These are phyloP conservation scores for Phtheirospermum japonicum DNA, from an alignment of 257 asterid species.

Conservation along the genomic window DNA sequence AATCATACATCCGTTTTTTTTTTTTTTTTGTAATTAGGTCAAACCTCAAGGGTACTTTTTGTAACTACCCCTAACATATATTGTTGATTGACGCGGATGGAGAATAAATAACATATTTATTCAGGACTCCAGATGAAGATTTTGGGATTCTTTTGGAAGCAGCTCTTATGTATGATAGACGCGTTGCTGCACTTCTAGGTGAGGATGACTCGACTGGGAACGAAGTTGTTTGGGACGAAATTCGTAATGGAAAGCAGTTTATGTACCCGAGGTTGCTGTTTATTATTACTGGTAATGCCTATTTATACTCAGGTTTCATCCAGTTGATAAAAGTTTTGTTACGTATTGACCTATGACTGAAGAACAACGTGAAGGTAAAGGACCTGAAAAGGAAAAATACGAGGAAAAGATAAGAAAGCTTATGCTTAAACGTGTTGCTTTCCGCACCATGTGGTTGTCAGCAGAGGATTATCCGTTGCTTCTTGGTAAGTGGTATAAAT, in stretches of 20 bases:
- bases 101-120: conserved; percentile 21
- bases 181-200: conserved; percentile 73
- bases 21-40: neutral
- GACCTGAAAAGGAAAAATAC: conserved; percentile 96
- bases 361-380: conserved; percentile 63
- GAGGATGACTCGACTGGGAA: conserved; percentile 69
- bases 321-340: neutral
- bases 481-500: conserved; percentile 59
- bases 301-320: conserved; percentile 6
- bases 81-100: conserved; percentile 24
- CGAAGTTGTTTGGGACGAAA: conserved; percentile 66
- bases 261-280: conserved; percentile 81
- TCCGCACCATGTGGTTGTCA: conserved; percentile 93
- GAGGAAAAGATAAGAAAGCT: conserved; percentile 77
- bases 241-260: conserved; percentile 53
- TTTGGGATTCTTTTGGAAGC: conserved; percentile 91
- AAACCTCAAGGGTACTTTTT: neutral
- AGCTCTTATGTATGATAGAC: conserved; percentile 93
- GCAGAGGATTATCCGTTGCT: conserved; percentile 96
- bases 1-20: neutral
- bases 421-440: conserved; percentile 83
- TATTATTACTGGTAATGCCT: conserved; percentile 77
- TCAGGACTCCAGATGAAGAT: conserved; percentile 98
- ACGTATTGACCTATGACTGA: neutral
- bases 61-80: neutral